Base-by-base conservation (phyloP, 2,329 filamentous ascomycete species). In the Verticillium klebahnii region DNA sequence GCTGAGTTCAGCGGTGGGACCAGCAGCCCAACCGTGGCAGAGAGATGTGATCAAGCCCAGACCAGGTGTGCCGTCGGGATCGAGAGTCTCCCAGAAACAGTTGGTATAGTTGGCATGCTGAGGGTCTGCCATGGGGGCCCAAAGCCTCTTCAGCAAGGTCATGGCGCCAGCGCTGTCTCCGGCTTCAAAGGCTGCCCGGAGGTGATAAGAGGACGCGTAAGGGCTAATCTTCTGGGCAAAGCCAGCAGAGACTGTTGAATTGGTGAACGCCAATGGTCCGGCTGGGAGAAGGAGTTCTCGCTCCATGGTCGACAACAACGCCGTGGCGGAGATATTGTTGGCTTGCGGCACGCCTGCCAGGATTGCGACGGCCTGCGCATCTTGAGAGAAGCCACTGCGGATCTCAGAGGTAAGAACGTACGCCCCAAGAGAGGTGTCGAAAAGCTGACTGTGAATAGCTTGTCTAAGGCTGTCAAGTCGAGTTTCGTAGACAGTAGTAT, bases 11-110 rank as follows among this genome's bases (percentile, higher is more conserved):
- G 70, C 71, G 1, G 72, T 74, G 1, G 73, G 72, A 1, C 70
- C 73, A 0, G 73, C 67, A 1, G 67, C 65, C 73, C 73, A 75
- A 0, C 69, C 73, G 58, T 75, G 73, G 40, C 73, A 75, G 1
- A 75, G 61, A 23, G 69, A 72, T 1, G 73, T 76, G 1, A 34
- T 25, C 8, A 64, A 2, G 0, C 70, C 71, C 3, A 73, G 64
- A 2, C 68, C 71, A 1, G 71, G 70, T 5, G 39, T 59, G 2
- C 71, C 72, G 12, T 64, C 61, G 3, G 59, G 34, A 23, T 67
- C 59, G 14, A 73, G 60, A 0, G 69, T 70, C 63, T 74, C 72
- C 70, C 71, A 74, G 65, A 73, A 73, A 7, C 60, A 64, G 23
- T 67, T 68, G 0, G 70, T 73, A 56, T 72, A 72, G 56, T 73